Evolutionary conservation across 2,329 filamentous ascomycete genomes (phyloP), one percentile per base, ranked within the genome.

Genomic region (Xylariales sp.): DNA sequence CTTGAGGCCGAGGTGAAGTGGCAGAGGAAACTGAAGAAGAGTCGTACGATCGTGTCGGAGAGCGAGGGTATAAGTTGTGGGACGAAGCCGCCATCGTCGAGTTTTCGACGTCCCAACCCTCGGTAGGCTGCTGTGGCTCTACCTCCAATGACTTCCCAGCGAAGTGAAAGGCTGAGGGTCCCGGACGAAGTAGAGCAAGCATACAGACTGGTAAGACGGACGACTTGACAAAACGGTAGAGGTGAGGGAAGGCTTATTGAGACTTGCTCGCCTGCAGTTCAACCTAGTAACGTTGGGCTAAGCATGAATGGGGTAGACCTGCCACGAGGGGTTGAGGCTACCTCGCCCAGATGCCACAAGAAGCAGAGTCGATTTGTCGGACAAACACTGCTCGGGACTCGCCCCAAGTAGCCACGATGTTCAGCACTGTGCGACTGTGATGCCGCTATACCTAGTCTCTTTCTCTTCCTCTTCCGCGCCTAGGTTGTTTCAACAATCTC

Each of bases 1-100:
- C 80, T 64, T 84, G 81, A 63, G 84, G 83, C 72, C 84, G 84
- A 57, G 88, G 88, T 23, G 88, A 90, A 34, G 87, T 85, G 64
- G 87, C 84, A 65, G 88, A 89, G 32, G 87, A 89, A 73, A 88
- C 86, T 55, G 87, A 88, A 10, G 87, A 89, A 67, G 87, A 89
- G 79, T 89, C 87, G 83, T 88, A 90, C 72, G 87, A 89, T 78
- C 84, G 83, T 70, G 84, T 86, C 71, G 88, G 88, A 65, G 88
- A 90, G 79, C 86, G 87, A 75, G 86, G 80, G 78, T 87, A 89
- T 57, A 83, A 80, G 77, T 84, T 87, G 80, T 89, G 87, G 74
- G 85, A 82, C 77, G 81, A 80, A 67, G 86, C 83, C 74, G 86
- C 82, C 87, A 89, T 89, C 75, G 73, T 79, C 76, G 69, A 77